Evolutionary conservation across 768 basidiomycete genomes (phyloP), one percentile per base, ranked within the genome.

Genomic region (Boletus rubescentipes): DNA sequence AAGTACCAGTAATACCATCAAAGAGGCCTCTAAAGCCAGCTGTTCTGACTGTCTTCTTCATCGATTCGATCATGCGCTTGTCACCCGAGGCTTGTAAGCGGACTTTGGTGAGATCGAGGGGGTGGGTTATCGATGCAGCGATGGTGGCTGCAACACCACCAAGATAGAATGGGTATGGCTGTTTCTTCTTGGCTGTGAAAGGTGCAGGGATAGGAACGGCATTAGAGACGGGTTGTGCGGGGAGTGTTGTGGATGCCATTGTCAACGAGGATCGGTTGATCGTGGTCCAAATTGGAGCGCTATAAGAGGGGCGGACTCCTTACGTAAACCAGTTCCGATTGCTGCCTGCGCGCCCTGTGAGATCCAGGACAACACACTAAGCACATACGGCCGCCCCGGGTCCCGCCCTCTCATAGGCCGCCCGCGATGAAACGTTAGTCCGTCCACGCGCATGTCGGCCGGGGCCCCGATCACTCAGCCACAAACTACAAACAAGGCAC

Each of bases 41-140:
- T 7, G 87, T 90, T 66, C 80, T 76, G 51, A 92, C 77, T 0
- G 93, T 95, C 79, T 93, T 93, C 69, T 79, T 77, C 7, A 96
- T 78, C 57, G 87, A 89, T 67, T 84, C 74, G 67, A 94, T 74
- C 93, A 96, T 94, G 50, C 88, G 81, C 72, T 92, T 93, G 75
- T 95, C 93, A 38, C 91, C 93, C 1, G 91, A 90, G 5, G 93
- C 92, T 70, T 96, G 93, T 54, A 96, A 75, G 50, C 93, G 82
- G 67, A 93, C 91, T 78, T 95, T 95, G 23, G 93, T 95, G 51
- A 95, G 78, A 75, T 93, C 91, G 45, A 93, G 75, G 29, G 91
- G 91, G 68, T 93, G 91, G 2, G 91, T 93, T 53, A 92, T 85
- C 34, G 86, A 89, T n/a, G 91, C 91, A 12, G 91, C 91, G 53